phyloP scores from a whole-genome alignment of 2,329 filamentous ascomycete species.

The Ceratocystis variospora region DNA sequence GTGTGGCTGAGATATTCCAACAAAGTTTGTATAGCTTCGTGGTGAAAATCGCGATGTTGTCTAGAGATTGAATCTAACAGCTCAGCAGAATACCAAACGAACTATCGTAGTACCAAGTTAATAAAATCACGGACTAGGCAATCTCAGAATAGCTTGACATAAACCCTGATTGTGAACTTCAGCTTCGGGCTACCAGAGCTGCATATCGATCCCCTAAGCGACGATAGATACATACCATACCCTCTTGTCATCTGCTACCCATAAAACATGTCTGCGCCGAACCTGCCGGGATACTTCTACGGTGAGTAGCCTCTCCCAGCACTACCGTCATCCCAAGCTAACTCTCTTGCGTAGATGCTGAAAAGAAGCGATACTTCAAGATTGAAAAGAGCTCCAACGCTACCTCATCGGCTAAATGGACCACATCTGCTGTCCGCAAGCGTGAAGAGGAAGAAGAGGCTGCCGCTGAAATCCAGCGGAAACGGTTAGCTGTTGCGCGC shows the following conservation, averaged over 20 bases:
- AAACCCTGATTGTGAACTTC: not conserved
- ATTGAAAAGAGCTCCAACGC: slow-evolving; percentile 45
- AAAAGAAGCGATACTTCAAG: slow-evolving; percentile 54
- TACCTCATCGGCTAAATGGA: slow-evolving; percentile 38
- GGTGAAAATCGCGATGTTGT: not conserved
- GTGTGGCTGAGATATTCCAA: not conserved
- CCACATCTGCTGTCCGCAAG: slow-evolving; percentile 43
- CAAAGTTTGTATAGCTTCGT: not conserved
- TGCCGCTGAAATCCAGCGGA: slow-evolving; percentile 10
- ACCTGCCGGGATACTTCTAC: slow-evolving; percentile 10
- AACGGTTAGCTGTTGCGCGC: not conserved
- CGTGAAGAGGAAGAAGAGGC: slow-evolving; percentile 35
- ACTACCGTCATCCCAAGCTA: not conserved
- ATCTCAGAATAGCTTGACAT: not conserved
- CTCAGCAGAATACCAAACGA: not conserved
- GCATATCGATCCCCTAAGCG: not conserved
- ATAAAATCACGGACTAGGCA: not conserved
- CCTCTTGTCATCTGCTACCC: not conserved
- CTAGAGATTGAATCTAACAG: not conserved
- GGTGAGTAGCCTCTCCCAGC: not conserved
- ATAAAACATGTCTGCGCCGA: not conserved
- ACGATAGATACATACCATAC: not conserved
- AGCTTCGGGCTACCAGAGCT: not conserved
- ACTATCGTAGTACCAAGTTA: not conserved
- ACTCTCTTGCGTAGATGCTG: slow-evolving; percentile 30